These are phyloP conservation scores for Neoscytalidium dimidiatum DNA, from an alignment of 2,329 filamentous ascomycete species.

Conservation along the genomic window DNA sequence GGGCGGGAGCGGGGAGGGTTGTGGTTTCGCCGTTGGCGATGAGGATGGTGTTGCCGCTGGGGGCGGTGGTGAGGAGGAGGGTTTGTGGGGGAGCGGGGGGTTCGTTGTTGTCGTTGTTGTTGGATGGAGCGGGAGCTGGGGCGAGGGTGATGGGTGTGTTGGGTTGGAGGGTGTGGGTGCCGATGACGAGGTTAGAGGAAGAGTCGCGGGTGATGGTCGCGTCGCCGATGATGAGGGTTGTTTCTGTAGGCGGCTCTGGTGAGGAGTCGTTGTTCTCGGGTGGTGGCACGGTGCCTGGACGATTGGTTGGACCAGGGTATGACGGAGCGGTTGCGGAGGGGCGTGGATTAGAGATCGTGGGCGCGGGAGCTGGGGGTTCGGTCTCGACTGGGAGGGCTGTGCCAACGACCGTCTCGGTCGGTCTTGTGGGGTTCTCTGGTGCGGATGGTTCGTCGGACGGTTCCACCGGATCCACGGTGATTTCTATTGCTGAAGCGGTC, in stretches of 20 bases:
- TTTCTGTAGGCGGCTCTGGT: not conserved
- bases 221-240: not conserved
- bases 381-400: not conserved
- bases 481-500: not conserved
- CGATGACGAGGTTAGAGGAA: not conserved
- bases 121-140: not conserved
- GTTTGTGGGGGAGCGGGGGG: not conserved
- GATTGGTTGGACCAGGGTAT: too few species aligned
- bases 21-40: not conserved
- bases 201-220: not conserved
- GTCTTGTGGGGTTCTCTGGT: not conserved
- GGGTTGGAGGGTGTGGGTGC: not conserved
- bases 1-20: not conserved
- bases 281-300: not conserved
- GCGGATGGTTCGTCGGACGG: not conserved
- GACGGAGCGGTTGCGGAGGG: not conserved
- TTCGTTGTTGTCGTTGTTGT: not conserved
- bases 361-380: not conserved
- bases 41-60: not conserved
- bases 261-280: not conserved
- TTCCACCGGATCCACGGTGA: not conserved
- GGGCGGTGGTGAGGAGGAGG: not conserved
- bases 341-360: not conserved
- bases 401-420: not conserved
- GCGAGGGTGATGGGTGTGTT: not conserved